phyloP scores from a whole-genome alignment of 179 eudicot species.

The Beta lomatogona region DNA sequence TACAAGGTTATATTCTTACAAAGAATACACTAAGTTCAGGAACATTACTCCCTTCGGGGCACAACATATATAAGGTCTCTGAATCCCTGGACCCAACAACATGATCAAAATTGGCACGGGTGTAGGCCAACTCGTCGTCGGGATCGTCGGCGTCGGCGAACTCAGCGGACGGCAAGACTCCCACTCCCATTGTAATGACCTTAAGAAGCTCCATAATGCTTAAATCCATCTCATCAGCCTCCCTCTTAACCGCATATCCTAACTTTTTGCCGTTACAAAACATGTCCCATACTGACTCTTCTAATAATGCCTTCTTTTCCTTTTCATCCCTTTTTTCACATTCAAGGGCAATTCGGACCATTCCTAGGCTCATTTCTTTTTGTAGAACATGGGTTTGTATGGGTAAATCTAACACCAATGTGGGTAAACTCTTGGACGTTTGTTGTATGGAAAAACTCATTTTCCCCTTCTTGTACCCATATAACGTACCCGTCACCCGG shows the following conservation, averaged over 20 bases:
- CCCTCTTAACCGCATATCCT: constrained; percentile 73
- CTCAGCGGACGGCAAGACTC: constrained; percentile 54
- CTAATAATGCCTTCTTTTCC: constrained; percentile 48
- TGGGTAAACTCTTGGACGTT: constrained; percentile 61
- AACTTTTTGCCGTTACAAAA: constrained; percentile 78
- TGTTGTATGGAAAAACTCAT: constrained; percentile 74
- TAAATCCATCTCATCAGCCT: constrained; percentile 70
- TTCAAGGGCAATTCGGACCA: constrained; percentile 88
- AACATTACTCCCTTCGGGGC: constrained; percentile 77
- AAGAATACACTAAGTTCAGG: constrained; percentile 85
- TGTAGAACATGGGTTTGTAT: constrained; percentile 64
- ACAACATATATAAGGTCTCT: constrained; percentile 82
- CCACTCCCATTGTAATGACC: constrained; percentile 82
- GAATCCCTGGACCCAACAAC: constrained; percentile 79
- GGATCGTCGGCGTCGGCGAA: constrained; percentile 51
- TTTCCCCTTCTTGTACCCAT: constrained; percentile 70
- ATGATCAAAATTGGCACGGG: constrained; percentile 77
- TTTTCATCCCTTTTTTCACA: constrained; percentile 67
- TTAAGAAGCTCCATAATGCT: constrained; percentile 69
- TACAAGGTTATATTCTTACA: constrained; percentile 55
- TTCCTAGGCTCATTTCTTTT: constrained; percentile 66
- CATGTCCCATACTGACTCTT: constrained; percentile 82
- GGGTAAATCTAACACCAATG: constrained; percentile 67
- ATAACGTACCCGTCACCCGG: constrained; percentile 64
- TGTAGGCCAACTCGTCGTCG: constrained; percentile 71